These are phyloP conservation scores for Mucor saturninus DNA, from an alignment of 371 early-diverging fungal species.

Conservation along the genomic window DNA sequence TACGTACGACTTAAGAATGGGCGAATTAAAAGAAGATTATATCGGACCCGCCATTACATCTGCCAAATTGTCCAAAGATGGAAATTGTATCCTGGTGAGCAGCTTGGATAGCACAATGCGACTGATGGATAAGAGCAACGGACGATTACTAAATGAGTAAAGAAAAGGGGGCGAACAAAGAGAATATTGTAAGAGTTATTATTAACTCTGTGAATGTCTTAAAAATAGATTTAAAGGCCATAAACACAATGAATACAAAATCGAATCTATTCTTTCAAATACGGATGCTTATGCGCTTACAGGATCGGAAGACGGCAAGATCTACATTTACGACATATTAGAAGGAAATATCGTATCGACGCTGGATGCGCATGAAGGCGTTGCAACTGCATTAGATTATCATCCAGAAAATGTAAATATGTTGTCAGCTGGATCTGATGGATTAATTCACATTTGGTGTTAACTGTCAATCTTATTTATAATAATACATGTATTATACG, in stretches of 20 bases:
- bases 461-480: conserved; percentile 19
- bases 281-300: conserved; percentile 80
- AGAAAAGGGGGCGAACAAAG: conserved; percentile 1
- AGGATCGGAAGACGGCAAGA: conserved; percentile 91
- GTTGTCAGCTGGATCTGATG: conserved; percentile 64
- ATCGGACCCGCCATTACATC: conserved; percentile 86
- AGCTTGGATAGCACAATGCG: conserved; percentile 78
- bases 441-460: conserved; percentile 58
- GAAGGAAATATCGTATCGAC: conserved; percentile 50
- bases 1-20: conserved; percentile 85
- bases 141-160: conserved; percentile 76
- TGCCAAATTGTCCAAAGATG: conserved; percentile 71
- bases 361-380: conserved; percentile 39
- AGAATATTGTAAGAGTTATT: background rate
- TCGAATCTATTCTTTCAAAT: conserved; percentile 70
- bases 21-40: conserved; percentile 68
- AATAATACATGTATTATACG: background rate
- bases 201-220: background rate
- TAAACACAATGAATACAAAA: conserved; percentile 74
- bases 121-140: conserved; percentile 83
- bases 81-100: conserved; percentile 77
- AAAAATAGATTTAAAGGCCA: conserved; percentile 77
- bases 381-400: conserved; percentile 46
- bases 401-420: conserved; percentile 51
- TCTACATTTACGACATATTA: conserved; percentile 85